These are phyloP conservation scores for Pseudogymnoascus sp. DNA, from an alignment of 2,329 filamentous ascomycete species.

Conservation along the genomic window DNA sequence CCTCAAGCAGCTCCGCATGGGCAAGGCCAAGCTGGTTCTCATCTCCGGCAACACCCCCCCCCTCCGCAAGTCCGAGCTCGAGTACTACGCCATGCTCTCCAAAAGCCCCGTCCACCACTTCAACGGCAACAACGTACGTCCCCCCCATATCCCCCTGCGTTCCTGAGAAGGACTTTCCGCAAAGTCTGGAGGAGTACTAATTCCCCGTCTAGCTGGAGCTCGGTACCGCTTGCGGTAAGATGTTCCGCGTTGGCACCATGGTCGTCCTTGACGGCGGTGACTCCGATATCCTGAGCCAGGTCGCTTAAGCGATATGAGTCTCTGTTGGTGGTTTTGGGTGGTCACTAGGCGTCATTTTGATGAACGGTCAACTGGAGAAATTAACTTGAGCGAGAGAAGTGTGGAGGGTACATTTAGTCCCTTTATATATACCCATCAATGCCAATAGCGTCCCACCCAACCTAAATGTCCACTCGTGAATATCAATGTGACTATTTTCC, in stretches of 20 bases:
- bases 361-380: neutral
- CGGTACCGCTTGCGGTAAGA: slow-evolving; percentile 96
- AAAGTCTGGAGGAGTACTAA: slow-evolving; percentile 45
- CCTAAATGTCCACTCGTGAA: neutral
- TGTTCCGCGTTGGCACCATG: slow-evolving; percentile 98
- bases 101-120: slow-evolving; percentile 98
- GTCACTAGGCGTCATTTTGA: slow-evolving; percentile 1
- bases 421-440: slow-evolving; percentile 8
- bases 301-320: slow-evolving; percentile 48
- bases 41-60: slow-evolving; percentile 94
- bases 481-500: neutral
- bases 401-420: slow-evolving; percentile 2
- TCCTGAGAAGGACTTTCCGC: slow-evolving; percentile 8
- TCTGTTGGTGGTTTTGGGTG: slow-evolving; percentile 1
- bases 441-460: slow-evolving; percentile 8
- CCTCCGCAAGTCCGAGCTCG: slow-evolving; percentile 94
- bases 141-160: neutral
- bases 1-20: slow-evolving; percentile 83
- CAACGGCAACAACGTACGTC: slow-evolving; percentile 97
- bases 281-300: slow-evolving; percentile 90
- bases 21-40: slow-evolving; percentile 98
- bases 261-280: slow-evolving; percentile 94
- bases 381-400: slow-evolving; percentile 5
- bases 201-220: slow-evolving; percentile 76
- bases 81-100: slow-evolving; percentile 88